Evolutionary conservation across 1,284 basidiomycete species (phyloP), one percentile per base, ranked within the genome.

Genomic region (Schizophyllum commune): DNA sequence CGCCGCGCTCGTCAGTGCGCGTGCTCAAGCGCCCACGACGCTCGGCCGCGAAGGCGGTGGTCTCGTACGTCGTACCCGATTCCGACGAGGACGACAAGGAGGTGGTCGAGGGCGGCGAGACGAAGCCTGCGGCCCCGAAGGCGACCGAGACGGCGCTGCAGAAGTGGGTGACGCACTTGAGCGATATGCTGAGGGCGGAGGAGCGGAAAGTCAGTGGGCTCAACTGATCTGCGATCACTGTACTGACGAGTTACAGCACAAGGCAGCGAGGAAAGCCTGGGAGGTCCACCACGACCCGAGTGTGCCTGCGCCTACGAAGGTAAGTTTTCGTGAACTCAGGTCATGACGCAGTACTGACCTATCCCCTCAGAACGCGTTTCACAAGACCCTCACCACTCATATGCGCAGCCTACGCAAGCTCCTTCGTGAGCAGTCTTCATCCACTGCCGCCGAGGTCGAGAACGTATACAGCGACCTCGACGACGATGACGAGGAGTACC

Each of bases 1-100:
- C 17, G 17, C 39, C 39, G 39, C 39, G 39, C 27, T 27, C 27
- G 3, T 47, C 39, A 9, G 39, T 13, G 5, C 74, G 74, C 54
- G 71, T 73, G 61, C 79, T 76, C 67, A 84, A 83, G 65, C 77
- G 86, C 58, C 84, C 84, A 15, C 80, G 86, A 51, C 77, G 88
- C 55, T 79, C 79, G 52, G 79, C 79, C 2, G 80, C 83, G 19
- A 68, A 75, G 27, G 71, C 74, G 17, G 77, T 82, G 22, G 78
- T 76, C 56, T 88, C 85, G 11, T 90, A 90, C 68, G 79, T 76
- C 5, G 73, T 86, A 21, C 85, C 87, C 0, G 85, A 85, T 69
- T 89, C 86, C 11, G 88, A 90, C 67, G 88, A 89, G 65, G 88
- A 89, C 63, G 75, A 71, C 4, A 84, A 83, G 5, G 76, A 77